A percentile compares a stretch with the other conserved stretches of the same genome.
Conservation (phyloP, 2,329 filamentous ascomycete genomes). For the Alternaria dauci region DNA sequence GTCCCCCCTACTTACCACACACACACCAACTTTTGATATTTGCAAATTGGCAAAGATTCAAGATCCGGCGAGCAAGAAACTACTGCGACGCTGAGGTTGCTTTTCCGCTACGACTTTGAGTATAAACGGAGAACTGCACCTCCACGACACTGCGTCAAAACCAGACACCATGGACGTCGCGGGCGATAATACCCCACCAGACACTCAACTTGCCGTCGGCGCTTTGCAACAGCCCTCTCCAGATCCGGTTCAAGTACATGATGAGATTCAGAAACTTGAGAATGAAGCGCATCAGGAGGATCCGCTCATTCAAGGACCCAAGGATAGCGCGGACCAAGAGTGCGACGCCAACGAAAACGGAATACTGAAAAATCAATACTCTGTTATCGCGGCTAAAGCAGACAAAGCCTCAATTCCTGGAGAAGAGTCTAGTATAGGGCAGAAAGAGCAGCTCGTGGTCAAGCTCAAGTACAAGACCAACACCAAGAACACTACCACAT, state of each 20-base stretch:
- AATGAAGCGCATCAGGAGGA: not conserved
- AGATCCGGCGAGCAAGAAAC: not conserved
- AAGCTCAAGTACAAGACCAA: conserved; percentile 5
- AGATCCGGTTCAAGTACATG: not conserved
- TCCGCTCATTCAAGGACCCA: not conserved
- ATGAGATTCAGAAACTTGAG: not conserved
- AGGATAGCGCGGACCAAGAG: not conserved
- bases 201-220: not conserved
- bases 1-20: not conserved
- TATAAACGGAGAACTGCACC: not conserved
- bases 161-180: not conserved
- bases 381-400: not conserved
- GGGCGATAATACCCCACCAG: not conserved
- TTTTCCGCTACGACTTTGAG: not conserved
- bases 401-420: not conserved
- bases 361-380: not conserved
- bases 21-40: not conserved
- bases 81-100: not conserved
- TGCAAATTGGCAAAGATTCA: not conserved
- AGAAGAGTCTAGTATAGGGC: not conserved
- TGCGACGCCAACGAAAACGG: not conserved
- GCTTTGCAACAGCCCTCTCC: not conserved
- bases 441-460: not conserved
- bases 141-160: not conserved
- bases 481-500: not conserved